Percentiles rank a stretch among this genome's conserved stretches.
Evolutionary conservation across 2,329 filamentous ascomycete species (phyloP).

Genomic region (Trichoderma guizhouense): DNA sequence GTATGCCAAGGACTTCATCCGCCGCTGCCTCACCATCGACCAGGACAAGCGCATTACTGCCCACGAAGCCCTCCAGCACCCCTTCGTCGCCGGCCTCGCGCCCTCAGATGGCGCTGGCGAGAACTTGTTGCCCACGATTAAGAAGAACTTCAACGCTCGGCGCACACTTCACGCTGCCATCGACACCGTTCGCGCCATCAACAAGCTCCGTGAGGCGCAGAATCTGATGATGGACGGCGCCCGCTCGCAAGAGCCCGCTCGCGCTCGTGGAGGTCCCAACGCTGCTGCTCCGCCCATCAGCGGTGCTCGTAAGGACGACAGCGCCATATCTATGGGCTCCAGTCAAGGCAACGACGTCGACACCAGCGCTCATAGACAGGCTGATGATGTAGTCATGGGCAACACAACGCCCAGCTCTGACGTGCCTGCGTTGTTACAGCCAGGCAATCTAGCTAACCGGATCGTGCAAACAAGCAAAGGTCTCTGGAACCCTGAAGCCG

Average conservation of each 20-base stretch:
- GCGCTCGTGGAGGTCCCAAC: constrained; percentile 34
- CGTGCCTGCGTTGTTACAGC: constrained; percentile 52
- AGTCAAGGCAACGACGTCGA: constrained; percentile 27
- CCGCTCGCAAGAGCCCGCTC: constrained; percentile 47
- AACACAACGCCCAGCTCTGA: constrained; percentile 34
- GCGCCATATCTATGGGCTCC: constrained; percentile 39
- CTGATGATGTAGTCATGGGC: constrained; percentile 48
- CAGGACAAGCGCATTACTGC: constrained; percentile 84
- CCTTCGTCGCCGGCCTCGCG: constrained; percentile 58
- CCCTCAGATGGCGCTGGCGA: constrained; percentile 48
- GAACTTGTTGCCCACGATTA: constrained; percentile 65
- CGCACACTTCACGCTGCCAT: constrained; percentile 67
- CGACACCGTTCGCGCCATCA: constrained; percentile 68
- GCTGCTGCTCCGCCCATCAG: constrained; percentile 32
- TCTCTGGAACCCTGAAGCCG: constrained; percentile 49
- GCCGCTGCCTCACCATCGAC: constrained; percentile 86
- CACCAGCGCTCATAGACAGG: background rate
- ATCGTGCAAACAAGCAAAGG: constrained; percentile 63
- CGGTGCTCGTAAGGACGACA: constrained; percentile 42
- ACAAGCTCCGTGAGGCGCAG: constrained; percentile 65
- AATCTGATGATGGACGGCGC: constrained; percentile 61
- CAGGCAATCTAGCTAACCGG: constrained; percentile 53
- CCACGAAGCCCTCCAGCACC: constrained; percentile 69
- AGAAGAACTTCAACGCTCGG: constrained; percentile 72
- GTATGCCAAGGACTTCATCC: constrained; percentile 87